Evolutionary conservation across 2,329 filamentous ascomycete genomes (phyloP), one percentile per base, ranked within the genome.

Genomic region (Claviceps sp.): DNA sequence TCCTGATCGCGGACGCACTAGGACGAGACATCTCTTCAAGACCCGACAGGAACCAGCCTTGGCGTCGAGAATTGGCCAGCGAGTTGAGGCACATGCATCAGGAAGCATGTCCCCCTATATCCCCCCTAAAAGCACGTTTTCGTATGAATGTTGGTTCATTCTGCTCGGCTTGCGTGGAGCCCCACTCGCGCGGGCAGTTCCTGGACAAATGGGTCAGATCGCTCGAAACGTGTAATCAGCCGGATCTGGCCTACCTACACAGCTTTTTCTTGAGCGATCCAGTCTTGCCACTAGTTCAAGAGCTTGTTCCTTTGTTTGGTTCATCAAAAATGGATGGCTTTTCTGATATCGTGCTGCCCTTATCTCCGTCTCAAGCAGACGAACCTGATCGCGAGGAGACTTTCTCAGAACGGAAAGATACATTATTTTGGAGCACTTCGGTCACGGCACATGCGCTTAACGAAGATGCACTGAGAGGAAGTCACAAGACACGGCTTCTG

Each of bases 251-350:
- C 30, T 75, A 82, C 55, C 72, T 91, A 1, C 87, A 91, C 59
- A 84, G 86, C 43, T 81, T 91, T 60, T 81, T 87, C 62, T 72
- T 86, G 42, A 80, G 78, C 0, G 78, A 84, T 0, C 77, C 84
- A 7, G 72, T 77, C 0, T 72, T 80, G 56, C 77, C 79, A 48
- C 77, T 82, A 0, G 76, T 84, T 1, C 76, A 79, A 55, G 73
- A 82, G 20, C 72, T 93, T 4, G 67, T 85, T 2, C 88, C 88
- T 0, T 71, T 93, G 11, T 93, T 93, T 67, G 86, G 86, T 55
- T 76, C 85, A 53, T 83, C 81, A 48, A 89, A 88, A 59, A 79
- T 83, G 1, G 73, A 78, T 45, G 81, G 82, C 4, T 91, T 87
- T 67, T 80, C 77, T 56, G 88, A 94, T 62, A 87, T 94, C 37